Conservation (phyloP, 169 alveolate species). For the Eimeria falciformis region DNA sequence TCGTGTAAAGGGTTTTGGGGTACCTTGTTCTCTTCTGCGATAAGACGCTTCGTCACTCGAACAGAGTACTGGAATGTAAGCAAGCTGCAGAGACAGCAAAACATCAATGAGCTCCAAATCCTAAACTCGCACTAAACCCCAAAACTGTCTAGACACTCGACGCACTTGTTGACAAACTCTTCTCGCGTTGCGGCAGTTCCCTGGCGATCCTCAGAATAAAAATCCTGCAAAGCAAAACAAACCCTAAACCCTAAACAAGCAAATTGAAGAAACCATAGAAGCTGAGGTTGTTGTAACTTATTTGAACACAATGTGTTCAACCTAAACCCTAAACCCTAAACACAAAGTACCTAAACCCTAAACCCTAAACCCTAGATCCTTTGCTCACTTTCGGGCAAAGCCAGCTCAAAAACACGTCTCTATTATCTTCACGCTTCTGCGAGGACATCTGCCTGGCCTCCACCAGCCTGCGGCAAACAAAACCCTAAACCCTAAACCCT, state of each 20-base stretch:
- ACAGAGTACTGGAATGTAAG: not conserved
- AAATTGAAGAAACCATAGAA: not conserved
- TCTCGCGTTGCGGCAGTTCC: slow-evolving; percentile 24
- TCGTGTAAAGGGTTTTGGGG: not conserved
- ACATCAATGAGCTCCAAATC: not conserved
- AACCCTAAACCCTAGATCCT: slow-evolving; percentile 35
- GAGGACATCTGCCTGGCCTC: slow-evolving; percentile 46
- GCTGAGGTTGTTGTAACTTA: not conserved
- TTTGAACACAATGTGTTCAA: too few species aligned
- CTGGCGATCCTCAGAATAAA: slow-evolving; percentile 46
- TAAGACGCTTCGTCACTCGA: slow-evolving; percentile 25
- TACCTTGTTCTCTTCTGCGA: slow-evolving; percentile 48
- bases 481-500: slow-evolving; percentile 51
- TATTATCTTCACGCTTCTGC: slow-evolving; percentile 31
- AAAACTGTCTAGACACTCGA: too few species aligned
- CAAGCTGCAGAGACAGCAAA: slow-evolving; percentile 32
- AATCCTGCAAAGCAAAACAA: not conserved
- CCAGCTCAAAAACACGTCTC: slow-evolving; percentile 26
- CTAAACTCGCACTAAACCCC: slow-evolving; percentile 42
- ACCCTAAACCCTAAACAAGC: slow-evolving; percentile 15
- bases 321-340: slow-evolving; percentile 21
- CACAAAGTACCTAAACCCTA: slow-evolving; percentile 24
- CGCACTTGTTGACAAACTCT: slow-evolving; percentile 27
- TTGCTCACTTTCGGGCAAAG: slow-evolving; percentile 10
- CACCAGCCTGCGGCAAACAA: slow-evolving; percentile 18